These are phyloP conservation scores for Cryptococcus sp. DNA, from an alignment of 1,284 basidiomycete species.

Conservation along the genomic window DNA sequence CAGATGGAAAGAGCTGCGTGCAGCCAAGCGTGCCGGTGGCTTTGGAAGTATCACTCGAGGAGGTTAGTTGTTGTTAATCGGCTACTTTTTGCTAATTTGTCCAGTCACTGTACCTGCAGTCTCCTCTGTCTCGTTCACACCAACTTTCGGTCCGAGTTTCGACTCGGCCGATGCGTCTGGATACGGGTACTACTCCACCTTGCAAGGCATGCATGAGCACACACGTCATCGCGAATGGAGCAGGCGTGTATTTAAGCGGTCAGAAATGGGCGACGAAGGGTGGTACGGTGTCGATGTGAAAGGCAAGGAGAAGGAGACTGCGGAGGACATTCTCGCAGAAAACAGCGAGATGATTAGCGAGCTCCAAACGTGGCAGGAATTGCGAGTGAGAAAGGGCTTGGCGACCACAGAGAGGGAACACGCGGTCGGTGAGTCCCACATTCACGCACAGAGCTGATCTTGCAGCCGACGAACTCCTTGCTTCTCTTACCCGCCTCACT, in stretches of 20 bases:
- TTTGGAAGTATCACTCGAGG: conserved; percentile 33
- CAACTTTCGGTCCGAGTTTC: conserved; percentile 41
- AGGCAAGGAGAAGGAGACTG: conserved; percentile 18
- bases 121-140: conserved; percentile 24
- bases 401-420: conserved; percentile 34
- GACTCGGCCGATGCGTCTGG: conserved; percentile 36
- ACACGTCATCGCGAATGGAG: conserved; percentile 29
- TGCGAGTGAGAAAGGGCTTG: conserved; percentile 30
- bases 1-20: conserved; percentile 41
- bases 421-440: conserved; percentile 31
- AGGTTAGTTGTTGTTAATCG: conserved; percentile 22
- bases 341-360: conserved; percentile 40
- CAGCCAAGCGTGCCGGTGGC: conserved; percentile 15
- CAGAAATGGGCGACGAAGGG: conserved; percentile 6
- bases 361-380: conserved; percentile 43
- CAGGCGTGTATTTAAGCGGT: neutral
- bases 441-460: conserved; percentile 6
- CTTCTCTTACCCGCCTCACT: conserved; percentile 33
- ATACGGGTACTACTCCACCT: conserved; percentile 37
- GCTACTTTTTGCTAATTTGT: neutral
- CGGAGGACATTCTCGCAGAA: conserved; percentile 31
- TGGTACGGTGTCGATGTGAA: conserved; percentile 5
- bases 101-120: conserved; percentile 20
- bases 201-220: conserved; percentile 43
- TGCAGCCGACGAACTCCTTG: conserved; percentile 37